Evolutionary conservation across 2,329 filamentous ascomycete genomes (phyloP), one percentile per base, ranked within the genome.

Genomic region (Colletotrichum aenigma): DNA sequence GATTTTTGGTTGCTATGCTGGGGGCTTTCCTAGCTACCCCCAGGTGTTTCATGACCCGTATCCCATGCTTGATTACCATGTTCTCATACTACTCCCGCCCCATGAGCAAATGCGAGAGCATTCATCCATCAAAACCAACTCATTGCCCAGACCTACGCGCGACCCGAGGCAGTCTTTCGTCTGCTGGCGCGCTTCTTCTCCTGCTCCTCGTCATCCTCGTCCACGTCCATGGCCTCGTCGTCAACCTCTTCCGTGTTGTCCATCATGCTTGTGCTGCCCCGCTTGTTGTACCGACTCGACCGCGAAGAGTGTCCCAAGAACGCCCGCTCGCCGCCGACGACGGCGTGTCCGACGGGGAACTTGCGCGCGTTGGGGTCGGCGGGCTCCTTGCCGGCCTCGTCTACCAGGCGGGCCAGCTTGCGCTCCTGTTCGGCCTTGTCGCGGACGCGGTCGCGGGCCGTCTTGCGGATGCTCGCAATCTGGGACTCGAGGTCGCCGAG

Each of bases 401-500:
- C 84, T 7, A 93, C 80, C 0, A 91, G 86, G 48, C 84, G 83
- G 56, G 90, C 87, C 10, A 92, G 82, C 56, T 88, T 85, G 8
- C 84, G 83, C 1, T 89, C 86, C 70, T 89, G 87, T 6, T 84
- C 86, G 8, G 85, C 82, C 66, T 89, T 87, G 64, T 90, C 88
- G 13, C 83, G 86, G 55, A 90, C 88, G 18, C 92, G 88, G 64
- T 85, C 83, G 32, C 87, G 85, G 2, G 94, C 93, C 2, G 88
- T 86, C 3, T 84, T 83, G 78, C 91, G 93, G 76, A 98, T 92
- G 36, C 85, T 87, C 16, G 88, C 88, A 71, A 98, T 94, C 83
- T 98, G 94, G 2, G 87, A 86, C 78, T 98, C 95, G 5, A 99
- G 90, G 34, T 94, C 94, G 1, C 85, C 86, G 3, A 98, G 91